Percentiles rank a stretch among this genome's conserved stretches.
Conservation (phyloP, 441 rosid genomes). For the Breynia disticha region DNA sequence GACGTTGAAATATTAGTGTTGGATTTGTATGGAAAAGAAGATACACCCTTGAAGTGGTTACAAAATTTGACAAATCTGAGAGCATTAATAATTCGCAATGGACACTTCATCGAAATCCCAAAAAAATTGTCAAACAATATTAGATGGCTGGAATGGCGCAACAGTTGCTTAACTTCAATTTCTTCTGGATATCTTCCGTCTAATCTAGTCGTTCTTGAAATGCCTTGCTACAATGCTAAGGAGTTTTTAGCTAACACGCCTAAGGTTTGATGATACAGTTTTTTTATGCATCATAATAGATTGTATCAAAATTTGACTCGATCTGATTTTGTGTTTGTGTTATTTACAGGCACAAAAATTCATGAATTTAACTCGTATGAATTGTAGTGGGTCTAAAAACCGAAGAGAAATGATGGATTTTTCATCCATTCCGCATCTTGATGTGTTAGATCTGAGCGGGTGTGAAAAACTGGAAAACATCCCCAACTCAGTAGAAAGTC, state of each 20-base stretch:
- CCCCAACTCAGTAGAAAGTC: too few species aligned
- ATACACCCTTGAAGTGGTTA: conserved; percentile 10
- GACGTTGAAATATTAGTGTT: conserved; percentile 18
- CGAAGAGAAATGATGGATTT: not conserved
- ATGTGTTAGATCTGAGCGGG: too few species aligned
- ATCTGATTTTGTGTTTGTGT: too few species aligned
- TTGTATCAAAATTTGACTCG: too few species aligned
- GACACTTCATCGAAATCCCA: not conserved
- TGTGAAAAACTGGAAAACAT: too few species aligned
- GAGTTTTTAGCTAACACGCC: not conserved
- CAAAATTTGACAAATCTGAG: conserved; percentile 8
- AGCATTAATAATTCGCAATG: conserved; percentile 9
- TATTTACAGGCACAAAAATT: too few species aligned
- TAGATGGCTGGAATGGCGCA: conserved; percentile 20
- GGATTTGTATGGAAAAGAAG: conserved; percentile 10
- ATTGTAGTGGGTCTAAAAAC: not conserved
- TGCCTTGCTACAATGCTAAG: conserved; percentile 12
- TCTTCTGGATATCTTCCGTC: conserved; percentile 11
- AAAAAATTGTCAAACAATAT: conserved; percentile 18
- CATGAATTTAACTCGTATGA: not conserved
- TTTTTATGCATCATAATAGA: too few species aligned
- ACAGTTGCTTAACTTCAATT: conserved; percentile 8
- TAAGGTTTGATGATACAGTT: conserved; percentile 6
- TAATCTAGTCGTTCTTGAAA: conserved; percentile 14
- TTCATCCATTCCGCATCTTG: not conserved